These are phyloP conservation scores for Nepenthes mirabilis DNA, from an alignment of 148 eudicot species.

Conservation along the genomic window DNA sequence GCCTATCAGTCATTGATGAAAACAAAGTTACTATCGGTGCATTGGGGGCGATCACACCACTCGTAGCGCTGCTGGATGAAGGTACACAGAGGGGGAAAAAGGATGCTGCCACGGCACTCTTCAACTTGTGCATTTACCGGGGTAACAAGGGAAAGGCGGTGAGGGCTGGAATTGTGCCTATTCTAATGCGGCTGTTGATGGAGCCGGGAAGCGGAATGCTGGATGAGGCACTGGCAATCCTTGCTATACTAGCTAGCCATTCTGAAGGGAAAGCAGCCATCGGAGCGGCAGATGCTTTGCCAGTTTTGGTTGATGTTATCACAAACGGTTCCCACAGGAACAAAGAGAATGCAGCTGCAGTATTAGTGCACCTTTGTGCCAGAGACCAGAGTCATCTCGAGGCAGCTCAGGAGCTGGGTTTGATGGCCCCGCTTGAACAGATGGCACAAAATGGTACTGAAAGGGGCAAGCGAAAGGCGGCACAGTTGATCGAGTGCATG, in stretches of 20 bases:
- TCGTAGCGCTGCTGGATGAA: slow-evolving; percentile 60
- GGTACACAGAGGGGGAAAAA: slow-evolving; percentile 90
- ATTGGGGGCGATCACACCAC: slow-evolving; percentile 82
- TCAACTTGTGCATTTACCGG: slow-evolving; percentile 83
- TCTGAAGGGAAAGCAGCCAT: slow-evolving; percentile 75
- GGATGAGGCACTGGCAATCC: slow-evolving; percentile 80
- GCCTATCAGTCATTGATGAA: slow-evolving; percentile 87
- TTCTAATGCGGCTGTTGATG: slow-evolving; percentile 61
- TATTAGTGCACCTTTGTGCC: slow-evolving; percentile 75
- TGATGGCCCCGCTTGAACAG: slow-evolving; percentile 38
- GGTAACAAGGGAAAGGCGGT: slow-evolving; percentile 91
- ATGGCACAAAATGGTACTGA: slow-evolving; percentile 76
- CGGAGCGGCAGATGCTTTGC: slow-evolving; percentile 68
- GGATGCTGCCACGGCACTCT: slow-evolving; percentile 93
- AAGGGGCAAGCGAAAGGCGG: slow-evolving; percentile 81
- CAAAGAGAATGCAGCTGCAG: slow-evolving; percentile 88
- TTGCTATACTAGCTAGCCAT: slow-evolving; percentile 81
- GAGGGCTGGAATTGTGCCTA: slow-evolving; percentile 75
- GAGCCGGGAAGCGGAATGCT: slow-evolving; percentile 77
- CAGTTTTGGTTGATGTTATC: slow-evolving; percentile 68
- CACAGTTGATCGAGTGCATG: slow-evolving; percentile 63
- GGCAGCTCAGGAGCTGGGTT: slow-evolving; percentile 56
- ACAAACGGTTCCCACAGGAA: slow-evolving; percentile 83
- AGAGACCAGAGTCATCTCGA: slow-evolving; percentile 51
- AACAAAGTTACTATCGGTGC: slow-evolving; percentile 74